A percentile compares a stretch with the other conserved stretches of the same genome.
Evolutionary conservation across 208 protist genomes (phyloP).

Genomic region (Crithidia mellificae): DNA sequence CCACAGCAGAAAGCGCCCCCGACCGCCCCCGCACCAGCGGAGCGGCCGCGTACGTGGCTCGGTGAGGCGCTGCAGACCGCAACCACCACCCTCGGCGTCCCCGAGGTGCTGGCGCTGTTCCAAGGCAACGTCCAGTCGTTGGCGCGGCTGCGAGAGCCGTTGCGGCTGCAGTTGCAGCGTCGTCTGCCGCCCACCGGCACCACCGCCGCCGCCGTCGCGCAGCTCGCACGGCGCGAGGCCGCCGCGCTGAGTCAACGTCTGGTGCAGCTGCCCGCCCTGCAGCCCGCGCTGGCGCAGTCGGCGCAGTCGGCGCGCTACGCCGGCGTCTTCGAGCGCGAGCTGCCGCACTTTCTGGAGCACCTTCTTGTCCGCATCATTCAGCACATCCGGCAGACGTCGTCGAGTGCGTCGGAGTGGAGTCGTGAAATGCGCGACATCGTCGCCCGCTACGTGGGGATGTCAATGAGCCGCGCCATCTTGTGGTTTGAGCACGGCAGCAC

Average conservation of each 20-base stretch:
- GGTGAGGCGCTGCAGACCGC: slow-evolving; percentile 7
- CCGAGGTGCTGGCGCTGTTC: slow-evolving; percentile 17
- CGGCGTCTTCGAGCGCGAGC: slow-evolving; percentile 12
- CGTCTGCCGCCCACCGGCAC: background rate
- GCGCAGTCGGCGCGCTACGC: slow-evolving; percentile 3
- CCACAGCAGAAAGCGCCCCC: background rate
- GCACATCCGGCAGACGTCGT: slow-evolving; percentile 11
- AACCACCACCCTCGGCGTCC: slow-evolving; percentile 4
- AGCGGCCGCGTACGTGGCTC: slow-evolving; percentile 10
- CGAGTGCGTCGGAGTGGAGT: slow-evolving; percentile 30
- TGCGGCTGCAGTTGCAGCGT: slow-evolving; percentile 20
- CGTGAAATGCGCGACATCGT: slow-evolving; percentile 28
- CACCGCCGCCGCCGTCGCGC: background rate
- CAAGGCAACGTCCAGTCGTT: slow-evolving; percentile 12
- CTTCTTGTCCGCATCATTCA: slow-evolving; percentile 22
- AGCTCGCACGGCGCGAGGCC: slow-evolving; percentile 18
- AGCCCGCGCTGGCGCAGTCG: background rate
- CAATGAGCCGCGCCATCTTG: slow-evolving; percentile 22
- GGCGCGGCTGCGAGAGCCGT: slow-evolving; percentile 11
- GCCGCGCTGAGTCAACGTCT: slow-evolving; percentile 13
- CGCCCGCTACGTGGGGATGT: slow-evolving; percentile 35
- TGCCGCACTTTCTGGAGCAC: slow-evolving; percentile 25
- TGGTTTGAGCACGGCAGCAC: slow-evolving; percentile 37
- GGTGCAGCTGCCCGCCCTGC: background rate
- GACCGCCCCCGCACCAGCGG: background rate